Conservation (phyloP, 176 grass and related monocot species). For the Pontederia paniculata region DNA sequence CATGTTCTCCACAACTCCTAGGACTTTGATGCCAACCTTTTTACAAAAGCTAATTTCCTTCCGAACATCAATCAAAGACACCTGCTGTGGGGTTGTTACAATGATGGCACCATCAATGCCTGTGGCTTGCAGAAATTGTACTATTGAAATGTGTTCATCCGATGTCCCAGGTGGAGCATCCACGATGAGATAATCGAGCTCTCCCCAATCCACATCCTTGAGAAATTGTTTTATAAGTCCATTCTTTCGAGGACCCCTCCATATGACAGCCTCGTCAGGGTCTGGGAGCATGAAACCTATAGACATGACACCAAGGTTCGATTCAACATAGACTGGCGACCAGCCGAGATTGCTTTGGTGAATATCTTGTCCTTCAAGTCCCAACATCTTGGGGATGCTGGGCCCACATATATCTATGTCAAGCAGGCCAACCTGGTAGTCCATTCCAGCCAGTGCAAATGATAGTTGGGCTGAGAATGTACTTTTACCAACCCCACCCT, state of each 20-base stretch:
- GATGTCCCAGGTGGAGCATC: slow-evolving; percentile 61
- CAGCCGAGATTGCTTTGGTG: slow-evolving; percentile 64
- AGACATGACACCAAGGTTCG: slow-evolving; percentile 74
- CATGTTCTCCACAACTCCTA: slow-evolving; percentile 72
- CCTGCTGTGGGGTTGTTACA: slow-evolving; percentile 81
- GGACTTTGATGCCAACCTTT: slow-evolving; percentile 55
- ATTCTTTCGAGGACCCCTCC: slow-evolving; percentile 69
- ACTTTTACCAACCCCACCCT: slow-evolving; percentile 64
- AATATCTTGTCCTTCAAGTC: slow-evolving; percentile 58
- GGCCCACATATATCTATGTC: slow-evolving; percentile 73
- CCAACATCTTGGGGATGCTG: slow-evolving; percentile 71
- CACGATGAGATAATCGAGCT: slow-evolving; percentile 61
- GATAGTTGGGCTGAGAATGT: slow-evolving; percentile 65
- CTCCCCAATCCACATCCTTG: slow-evolving; percentile 77
- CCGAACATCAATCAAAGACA: slow-evolving; percentile 52
- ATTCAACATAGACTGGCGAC: slow-evolving; percentile 55
- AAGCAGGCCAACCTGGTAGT: slow-evolving; percentile 49
- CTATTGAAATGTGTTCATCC: slow-evolving; percentile 86
- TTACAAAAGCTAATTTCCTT: slow-evolving; percentile 75
- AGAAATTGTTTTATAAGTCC: slow-evolving; percentile 69
- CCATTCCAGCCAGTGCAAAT: slow-evolving; percentile 45
- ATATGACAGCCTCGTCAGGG: slow-evolving; percentile 56
- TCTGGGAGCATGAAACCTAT: slow-evolving; percentile 60
- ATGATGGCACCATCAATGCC: slow-evolving; percentile 71
- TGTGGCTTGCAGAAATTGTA: slow-evolving; percentile 76